Evolutionary conservation across 805 yeast genomes (phyloP).

Genomic region (Yamadazyma nakazawae): DNA sequence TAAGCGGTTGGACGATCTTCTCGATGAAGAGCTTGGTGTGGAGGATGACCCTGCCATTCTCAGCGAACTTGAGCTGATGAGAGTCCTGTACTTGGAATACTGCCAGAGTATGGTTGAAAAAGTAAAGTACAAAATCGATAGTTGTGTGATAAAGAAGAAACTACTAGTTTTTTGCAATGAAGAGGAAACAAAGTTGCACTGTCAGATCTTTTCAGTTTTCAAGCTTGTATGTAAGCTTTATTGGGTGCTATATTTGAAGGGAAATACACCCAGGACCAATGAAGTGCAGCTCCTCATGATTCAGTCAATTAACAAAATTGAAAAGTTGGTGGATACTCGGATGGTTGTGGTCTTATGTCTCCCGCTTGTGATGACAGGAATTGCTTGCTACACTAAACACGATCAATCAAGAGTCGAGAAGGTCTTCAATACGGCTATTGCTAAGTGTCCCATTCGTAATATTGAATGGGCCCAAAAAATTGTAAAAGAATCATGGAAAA

Average conservation of each 20-base stretch:
- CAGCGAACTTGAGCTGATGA: background rate
- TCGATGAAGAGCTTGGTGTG: background rate
- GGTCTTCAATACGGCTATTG: conserved; percentile 13
- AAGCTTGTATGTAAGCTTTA: conserved; percentile 1
- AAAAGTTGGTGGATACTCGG: conserved; percentile 3
- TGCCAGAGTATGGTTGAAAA: background rate
- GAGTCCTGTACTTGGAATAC: background rate
- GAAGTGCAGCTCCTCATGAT: conserved; percentile 1
- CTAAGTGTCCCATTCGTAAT: conserved; percentile 16
- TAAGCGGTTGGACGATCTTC: background rate
- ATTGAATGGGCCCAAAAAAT: conserved; percentile 14
- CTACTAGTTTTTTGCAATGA: background rate
- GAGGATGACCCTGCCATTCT: background rate
- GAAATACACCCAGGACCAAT: background rate
- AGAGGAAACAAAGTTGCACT: conserved; percentile 1
- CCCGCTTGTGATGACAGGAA: conserved; percentile 22
- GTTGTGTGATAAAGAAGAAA: background rate
- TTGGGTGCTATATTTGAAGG: conserved; percentile 1
- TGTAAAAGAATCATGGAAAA: conserved; percentile 18
- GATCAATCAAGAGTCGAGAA: conserved; percentile 19
- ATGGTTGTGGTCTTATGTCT: conserved; percentile 12
- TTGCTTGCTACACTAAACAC: conserved; percentile 15
- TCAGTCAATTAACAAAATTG: background rate
- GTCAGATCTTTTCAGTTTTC: background rate
- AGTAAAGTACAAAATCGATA: background rate